Base-by-base conservation (phyloP, 495 filamentous ascomycete genomes). In the Glonium stellatum region DNA sequence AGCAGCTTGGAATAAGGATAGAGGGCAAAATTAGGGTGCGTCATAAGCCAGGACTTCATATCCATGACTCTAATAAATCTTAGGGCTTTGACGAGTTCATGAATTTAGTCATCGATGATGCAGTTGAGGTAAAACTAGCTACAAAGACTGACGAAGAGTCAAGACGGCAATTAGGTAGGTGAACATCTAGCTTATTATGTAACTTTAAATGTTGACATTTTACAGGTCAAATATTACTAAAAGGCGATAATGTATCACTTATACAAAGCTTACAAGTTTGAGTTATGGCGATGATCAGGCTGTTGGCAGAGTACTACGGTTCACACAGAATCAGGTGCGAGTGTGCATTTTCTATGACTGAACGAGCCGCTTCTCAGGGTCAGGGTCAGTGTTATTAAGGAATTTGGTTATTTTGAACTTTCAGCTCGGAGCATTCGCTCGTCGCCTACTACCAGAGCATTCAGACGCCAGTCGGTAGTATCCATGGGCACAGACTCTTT, bases 41-140 rank as follows among this genome's bases (percentile, higher is more conserved):
- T 70, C 23, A 9, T 19, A 9, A 27, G 15, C 10, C 15, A 22
- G 4, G 18, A 47, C 31, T 18, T 21, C 3, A 19, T 27, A 18
- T 55, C 21, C n/a, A 19, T 8, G 22, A 19, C 54, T 37, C 53
- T 64, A 37, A 67, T 39, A 15, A 36, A 19, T n/a, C 12, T 22
- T 69, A 95, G 87, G 91, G 90, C 35, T 98, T 96, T 64, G 93
- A 98, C 73, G 93, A 98, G 72, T 98, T 97, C 75, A 97, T 98
- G 95, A 98, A 98, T 74, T 80, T 98, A 44, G 93, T 97, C 35
- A 82, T 97, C 54, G 92, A 96, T 69, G 90, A 98, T 68, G 93
- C 93, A 37, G 83, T 96, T 56, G 93, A 97, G 74, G 90, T 98
- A 39, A 89, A 87, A 73, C 80, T 87, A 70, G 79, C 88, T 55